A percentile compares a stretch with the other conserved stretches of the same genome.
phyloP scores from a whole-genome alignment of 2,329 filamentous ascomycete species.

The Diplocarpon mali region DNA sequence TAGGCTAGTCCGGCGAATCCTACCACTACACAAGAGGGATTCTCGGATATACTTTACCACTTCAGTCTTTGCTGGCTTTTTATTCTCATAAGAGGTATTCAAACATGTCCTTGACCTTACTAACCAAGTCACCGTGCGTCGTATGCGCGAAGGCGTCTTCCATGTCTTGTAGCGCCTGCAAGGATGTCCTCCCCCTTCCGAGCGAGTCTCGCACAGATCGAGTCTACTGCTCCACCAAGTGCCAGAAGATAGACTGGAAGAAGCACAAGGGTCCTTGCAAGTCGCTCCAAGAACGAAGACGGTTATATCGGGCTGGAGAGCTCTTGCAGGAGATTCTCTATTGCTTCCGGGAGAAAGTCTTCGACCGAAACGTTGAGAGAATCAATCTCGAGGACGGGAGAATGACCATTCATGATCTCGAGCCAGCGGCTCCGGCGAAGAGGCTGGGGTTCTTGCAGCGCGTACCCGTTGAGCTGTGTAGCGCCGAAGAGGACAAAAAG shows the following conservation, averaged over 20 bases:
- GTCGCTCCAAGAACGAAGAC: background rate
- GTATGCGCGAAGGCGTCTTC: background rate
- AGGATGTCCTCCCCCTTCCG: background rate
- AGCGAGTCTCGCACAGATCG: background rate
- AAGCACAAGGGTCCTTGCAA: constrained; percentile 1
- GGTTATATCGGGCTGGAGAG: constrained; percentile 3
- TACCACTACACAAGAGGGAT: too few relatives aligned
- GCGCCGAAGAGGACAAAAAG: background rate
- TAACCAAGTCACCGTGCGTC: background rate
- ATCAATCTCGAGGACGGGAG: constrained; percentile 1
- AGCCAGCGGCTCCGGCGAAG: too few relatives aligned
- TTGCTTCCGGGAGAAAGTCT: constrained; percentile 2
- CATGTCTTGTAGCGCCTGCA: constrained; percentile 1
- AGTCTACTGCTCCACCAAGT: background rate
- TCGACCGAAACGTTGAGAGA: background rate
- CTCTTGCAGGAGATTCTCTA: constrained; percentile 7
- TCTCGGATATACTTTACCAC: too few relatives aligned
- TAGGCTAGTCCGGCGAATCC: too few relatives aligned
- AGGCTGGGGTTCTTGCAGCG: background rate
- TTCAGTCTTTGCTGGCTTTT: too few relatives aligned
- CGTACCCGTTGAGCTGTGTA: too few relatives aligned
- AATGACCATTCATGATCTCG: background rate
- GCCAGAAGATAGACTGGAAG: background rate
- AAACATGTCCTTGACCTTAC: background rate
- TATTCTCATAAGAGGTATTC: too few relatives aligned